Evolutionary conservation across 2,329 filamentous ascomycete genomes (phyloP).

Genomic region (Penicillium olsonii): DNA sequence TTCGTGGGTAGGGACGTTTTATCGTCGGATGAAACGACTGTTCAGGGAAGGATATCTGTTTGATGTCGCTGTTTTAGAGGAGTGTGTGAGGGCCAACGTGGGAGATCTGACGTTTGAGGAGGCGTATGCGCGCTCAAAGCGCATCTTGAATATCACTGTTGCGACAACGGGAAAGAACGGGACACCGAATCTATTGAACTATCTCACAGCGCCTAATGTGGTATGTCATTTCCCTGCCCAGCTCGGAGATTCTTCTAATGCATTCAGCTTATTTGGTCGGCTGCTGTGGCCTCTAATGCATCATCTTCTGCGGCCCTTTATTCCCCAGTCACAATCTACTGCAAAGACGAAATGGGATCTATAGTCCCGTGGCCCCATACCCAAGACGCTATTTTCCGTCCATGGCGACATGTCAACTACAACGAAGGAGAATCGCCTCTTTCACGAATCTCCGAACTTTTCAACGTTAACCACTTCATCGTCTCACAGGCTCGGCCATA

Average conservation of each 20-base stretch:
- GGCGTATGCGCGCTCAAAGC: slow-evolving; percentile 80
- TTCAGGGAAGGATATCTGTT: slow-evolving; percentile 77
- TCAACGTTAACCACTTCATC: slow-evolving; percentile 95
- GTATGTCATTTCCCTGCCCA: slow-evolving; percentile 53
- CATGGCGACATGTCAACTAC: slow-evolving; percentile 67
- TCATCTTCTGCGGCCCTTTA: slow-evolving; percentile 64
- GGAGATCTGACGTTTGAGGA: slow-evolving; percentile 92
- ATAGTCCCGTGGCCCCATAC: slow-evolving; percentile 72
- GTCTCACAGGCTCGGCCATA: slow-evolving; percentile 91
- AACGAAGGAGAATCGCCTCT: slow-evolving; percentile 68
- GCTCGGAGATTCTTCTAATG: slow-evolving; percentile 4
- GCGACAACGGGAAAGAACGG: slow-evolving; percentile 73
- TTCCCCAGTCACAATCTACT: slow-evolving; percentile 68
- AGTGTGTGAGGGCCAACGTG: slow-evolving; percentile 80
- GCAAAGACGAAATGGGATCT: slow-evolving; percentile 72
- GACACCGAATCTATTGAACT: slow-evolving; percentile 83
- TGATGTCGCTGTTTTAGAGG: slow-evolving; percentile 77
- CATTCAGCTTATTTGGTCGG: slow-evolving; percentile 61
- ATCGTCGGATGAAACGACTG: slow-evolving; percentile 69
- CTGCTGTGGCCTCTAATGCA: slow-evolving; percentile 44
- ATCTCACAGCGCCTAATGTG: slow-evolving; percentile 89
- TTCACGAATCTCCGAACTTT: slow-evolving; percentile 74
- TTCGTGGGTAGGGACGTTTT: slow-evolving; percentile 58
- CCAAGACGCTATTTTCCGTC: slow-evolving; percentile 63
- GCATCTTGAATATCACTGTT: slow-evolving; percentile 89